Percentiles rank a stretch among this genome's conserved stretches.
Evolutionary conservation across 2,329 filamentous ascomycete species (phyloP).

Genomic region (Fusarium sp.): DNA sequence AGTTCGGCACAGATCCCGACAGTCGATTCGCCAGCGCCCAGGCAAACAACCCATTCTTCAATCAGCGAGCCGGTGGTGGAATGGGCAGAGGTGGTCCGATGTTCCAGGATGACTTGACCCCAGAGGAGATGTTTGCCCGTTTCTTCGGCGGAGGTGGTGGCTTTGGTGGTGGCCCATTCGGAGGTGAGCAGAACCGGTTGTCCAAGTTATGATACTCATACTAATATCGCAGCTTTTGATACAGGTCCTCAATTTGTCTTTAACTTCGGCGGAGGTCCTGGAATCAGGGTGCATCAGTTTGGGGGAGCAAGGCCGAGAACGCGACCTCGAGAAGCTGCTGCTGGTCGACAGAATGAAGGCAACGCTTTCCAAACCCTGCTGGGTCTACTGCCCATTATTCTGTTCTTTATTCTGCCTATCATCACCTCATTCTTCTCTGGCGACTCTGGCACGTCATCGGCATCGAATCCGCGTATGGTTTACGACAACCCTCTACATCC

Average conservation of each 20-base stretch:
- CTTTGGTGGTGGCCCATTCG: slow-evolving; percentile 71
- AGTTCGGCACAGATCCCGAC: slow-evolving; percentile 92
- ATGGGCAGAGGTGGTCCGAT: slow-evolving; percentile 68
- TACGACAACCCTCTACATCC: slow-evolving; percentile 79
- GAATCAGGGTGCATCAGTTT: slow-evolving; percentile 95
- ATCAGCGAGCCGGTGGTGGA: slow-evolving; percentile 56
- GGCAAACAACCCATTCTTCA: slow-evolving; percentile 74
- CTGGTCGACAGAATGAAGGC: slow-evolving; percentile 58
- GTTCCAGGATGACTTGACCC: slow-evolving; percentile 93
- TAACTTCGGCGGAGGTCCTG: slow-evolving; percentile 91
- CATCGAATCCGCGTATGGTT: slow-evolving; percentile 72
- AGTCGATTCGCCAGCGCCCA: slow-evolving; percentile 79
- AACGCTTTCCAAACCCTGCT: slow-evolving; percentile 71
- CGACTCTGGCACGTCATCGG: slow-evolving; percentile 52
- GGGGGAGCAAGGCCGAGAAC: slow-evolving; percentile 82
- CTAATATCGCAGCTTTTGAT: slow-evolving; percentile 69
- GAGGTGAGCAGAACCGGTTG: slow-evolving; percentile 50
- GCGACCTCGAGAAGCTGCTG: slow-evolving; percentile 76
- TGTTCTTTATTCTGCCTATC: slow-evolving; percentile 88
- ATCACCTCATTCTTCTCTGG: slow-evolving; percentile 82
- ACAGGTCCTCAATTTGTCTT: slow-evolving; percentile 91
- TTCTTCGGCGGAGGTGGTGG: slow-evolving; percentile 82
- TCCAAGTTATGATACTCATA: neutral
- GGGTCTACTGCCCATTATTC: slow-evolving; percentile 85
- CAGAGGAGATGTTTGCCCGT: slow-evolving; percentile 95